Evolutionary conservation across 2,329 filamentous ascomycete genomes (phyloP), one percentile per base, ranked within the genome.

Genomic region (Westerdykella sp.): DNA sequence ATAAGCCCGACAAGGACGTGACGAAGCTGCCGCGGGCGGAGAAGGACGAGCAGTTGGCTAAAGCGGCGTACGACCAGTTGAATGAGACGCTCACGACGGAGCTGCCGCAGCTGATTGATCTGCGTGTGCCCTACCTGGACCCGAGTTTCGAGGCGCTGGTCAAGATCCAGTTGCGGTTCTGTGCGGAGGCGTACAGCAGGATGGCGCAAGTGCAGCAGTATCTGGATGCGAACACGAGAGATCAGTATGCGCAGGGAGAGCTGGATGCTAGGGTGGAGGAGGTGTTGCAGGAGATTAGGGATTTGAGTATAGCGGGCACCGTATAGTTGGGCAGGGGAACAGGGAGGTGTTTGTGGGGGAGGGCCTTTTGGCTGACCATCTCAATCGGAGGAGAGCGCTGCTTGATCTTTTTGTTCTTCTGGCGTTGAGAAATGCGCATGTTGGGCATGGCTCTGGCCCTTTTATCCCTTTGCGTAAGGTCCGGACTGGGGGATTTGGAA

Each of bases 171-270:
- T 70, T 98, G 59, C 79, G 93, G 31, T 98, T 98, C 74, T 98
- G 94, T 62, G 93, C 94, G 6, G 93, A 98, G 72, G 93, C 93
- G 1, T 98, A 98, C 70, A 90, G 84, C 49, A 79, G 93, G 38
- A 98, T 98, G 93, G 93, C 94, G 21, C 94, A 98, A 73, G 94
- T 98, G 44, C 93, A 98, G 73, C 93, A 98, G 72, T 97, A 96
- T 67, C 77, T 98, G 25, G 93, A 97, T 65, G 85, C 91, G 23
- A 89, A 95, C 62, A 97, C 91, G 41, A 79, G 93, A 67, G 93
- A 98, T 53, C 86, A 96, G 70, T 98, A 98, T 68, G 93, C 93
- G 1, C 83, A 89, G 57, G 93, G 93, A 21, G 87, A 96, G 53
- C 73, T 98, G 56, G 93, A 98, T 66, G 85, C 83, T 47, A 75